phyloP scores from a whole-genome alignment of 495 filamentous ascomycete genomes.

The Penicillium chermesinum region DNA sequence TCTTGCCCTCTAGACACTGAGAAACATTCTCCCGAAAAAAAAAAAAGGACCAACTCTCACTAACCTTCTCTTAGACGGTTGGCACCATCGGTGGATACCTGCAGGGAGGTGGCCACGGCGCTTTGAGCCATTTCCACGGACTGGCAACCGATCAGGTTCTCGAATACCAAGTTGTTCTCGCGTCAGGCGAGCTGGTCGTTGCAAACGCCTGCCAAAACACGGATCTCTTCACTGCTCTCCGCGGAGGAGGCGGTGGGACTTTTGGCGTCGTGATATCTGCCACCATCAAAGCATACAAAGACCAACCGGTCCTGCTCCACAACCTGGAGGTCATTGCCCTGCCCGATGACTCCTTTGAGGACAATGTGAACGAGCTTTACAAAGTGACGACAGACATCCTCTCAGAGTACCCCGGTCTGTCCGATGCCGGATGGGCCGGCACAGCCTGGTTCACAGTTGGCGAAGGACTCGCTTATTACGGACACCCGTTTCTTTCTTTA shows the following conservation, averaged over 20 bases:
- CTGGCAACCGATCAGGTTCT: conserved; percentile 36
- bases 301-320: background rate
- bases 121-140: conserved; percentile 32
- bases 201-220: conserved; percentile 39
- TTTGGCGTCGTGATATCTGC: background rate
- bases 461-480: background rate
- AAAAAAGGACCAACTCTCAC: too few species aligned
- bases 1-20: background rate
- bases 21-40: conserved; percentile 9
- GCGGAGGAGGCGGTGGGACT: background rate
- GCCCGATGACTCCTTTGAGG: background rate
- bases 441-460: background rate
- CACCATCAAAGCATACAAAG: background rate
- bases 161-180: conserved; percentile 30
- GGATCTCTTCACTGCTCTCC: conserved; percentile 24
- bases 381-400: background rate
- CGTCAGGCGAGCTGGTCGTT: conserved; percentile 27
- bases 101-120: conserved; percentile 54
- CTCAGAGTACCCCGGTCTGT: background rate
- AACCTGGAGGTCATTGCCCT: background rate
- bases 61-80: conserved; percentile 15
- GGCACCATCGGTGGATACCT: conserved; percentile 45
- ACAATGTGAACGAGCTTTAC: background rate
- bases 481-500: background rate
- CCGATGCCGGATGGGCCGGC: background rate